Evolutionary conservation across 2,329 filamentous ascomycete species (phyloP), one percentile per base, ranked within the genome.

Genomic region (Domatiomyces globalis): DNA sequence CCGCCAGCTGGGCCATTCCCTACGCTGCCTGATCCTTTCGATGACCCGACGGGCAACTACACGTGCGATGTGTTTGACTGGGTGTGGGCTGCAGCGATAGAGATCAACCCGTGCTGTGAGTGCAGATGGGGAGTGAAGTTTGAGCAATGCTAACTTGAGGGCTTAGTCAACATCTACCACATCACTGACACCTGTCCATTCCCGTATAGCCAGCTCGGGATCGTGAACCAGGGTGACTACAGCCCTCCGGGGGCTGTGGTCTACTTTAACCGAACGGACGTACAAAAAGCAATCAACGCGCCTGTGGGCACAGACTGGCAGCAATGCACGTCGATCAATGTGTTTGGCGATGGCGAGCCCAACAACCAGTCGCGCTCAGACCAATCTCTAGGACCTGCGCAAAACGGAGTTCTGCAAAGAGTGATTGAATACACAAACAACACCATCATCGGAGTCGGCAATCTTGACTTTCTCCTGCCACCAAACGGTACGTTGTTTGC

Each of bases 131-230:
- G 15, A 12, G 33, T 39, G 12, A 5, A 39, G 10, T 7, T 33
- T 33, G 29, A 12, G 8, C 8, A 33, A 5, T 33, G 29, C 33
- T 39, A 39, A 39, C 33, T 39, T 10, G 12, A 5, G 33, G 33
- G 10, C 15, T 10, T 39, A 39, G 33, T 84, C 68, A 80, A 87
- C 64, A 70, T 85, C 6, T 90, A 90, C 67, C 78, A 84, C 45
- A 75, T 89, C 12, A 77, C 78, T 2, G 80, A 79, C 6, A 83
- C 79, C n/a, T 92, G 86, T 63, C 86, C 86, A 0, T 60, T 80
- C 2, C 69, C 78, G 1, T 86, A 79, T 73, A 81, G 87, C 52
- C 77, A 83, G 0, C 72, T 89, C 2, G 79, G 79, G 17, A 82
- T 83, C 66, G 60, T 69, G 45, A 62, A 59, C 8, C 51, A 56